Percentiles rank a stretch among this genome's conserved stretches.
Evolutionary conservation across 2,329 filamentous ascomycete genomes (phyloP).

Genomic region (Xylariomycetidae sp.): DNA sequence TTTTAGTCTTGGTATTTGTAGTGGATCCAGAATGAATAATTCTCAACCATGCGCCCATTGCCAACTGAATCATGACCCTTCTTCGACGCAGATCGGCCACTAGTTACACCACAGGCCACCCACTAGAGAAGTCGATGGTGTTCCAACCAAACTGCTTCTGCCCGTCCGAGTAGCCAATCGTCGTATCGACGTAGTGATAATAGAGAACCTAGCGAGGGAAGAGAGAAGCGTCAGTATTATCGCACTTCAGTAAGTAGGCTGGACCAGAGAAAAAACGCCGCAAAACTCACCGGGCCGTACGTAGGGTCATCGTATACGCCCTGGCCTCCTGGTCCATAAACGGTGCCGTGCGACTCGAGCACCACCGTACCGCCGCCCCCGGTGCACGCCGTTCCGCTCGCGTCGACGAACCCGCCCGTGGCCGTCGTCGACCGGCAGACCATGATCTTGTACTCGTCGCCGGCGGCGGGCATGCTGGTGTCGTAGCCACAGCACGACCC

Average conservation of each 20-base stretch:
- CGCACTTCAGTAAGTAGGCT: not conserved
- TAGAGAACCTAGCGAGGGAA: constrained; percentile 44
- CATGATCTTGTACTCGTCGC: constrained; percentile 58
- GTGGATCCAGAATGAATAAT: too few relatives aligned
- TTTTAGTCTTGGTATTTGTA: too few relatives aligned
- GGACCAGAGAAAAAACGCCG: not conserved
- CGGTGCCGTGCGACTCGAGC: constrained; percentile 52
- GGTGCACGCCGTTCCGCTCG: constrained; percentile 18
- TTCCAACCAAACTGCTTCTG: constrained; percentile 51
- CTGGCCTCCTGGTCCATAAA: constrained; percentile 65
- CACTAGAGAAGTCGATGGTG: constrained; percentile 41
- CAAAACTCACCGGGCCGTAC: constrained; percentile 21
- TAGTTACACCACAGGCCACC: constrained; percentile 41
- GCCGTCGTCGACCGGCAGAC: constrained; percentile 51
- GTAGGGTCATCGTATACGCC: constrained; percentile 30
- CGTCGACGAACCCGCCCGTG: constrained; percentile 41
- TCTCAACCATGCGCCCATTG: too few relatives aligned
- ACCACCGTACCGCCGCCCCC: constrained; percentile 54
- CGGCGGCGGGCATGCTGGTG: constrained; percentile 40
- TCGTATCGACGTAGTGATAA: constrained; percentile 34
- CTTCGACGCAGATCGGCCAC: too few relatives aligned
- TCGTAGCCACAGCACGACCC: constrained; percentile 57
- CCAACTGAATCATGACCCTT: too few relatives aligned
- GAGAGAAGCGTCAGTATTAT: constrained; percentile 1
- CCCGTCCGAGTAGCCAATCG: constrained; percentile 28